Base-by-base conservation (phyloP, 371 early-diverging fungal species). In the Rhizomucor miehei region DNA sequence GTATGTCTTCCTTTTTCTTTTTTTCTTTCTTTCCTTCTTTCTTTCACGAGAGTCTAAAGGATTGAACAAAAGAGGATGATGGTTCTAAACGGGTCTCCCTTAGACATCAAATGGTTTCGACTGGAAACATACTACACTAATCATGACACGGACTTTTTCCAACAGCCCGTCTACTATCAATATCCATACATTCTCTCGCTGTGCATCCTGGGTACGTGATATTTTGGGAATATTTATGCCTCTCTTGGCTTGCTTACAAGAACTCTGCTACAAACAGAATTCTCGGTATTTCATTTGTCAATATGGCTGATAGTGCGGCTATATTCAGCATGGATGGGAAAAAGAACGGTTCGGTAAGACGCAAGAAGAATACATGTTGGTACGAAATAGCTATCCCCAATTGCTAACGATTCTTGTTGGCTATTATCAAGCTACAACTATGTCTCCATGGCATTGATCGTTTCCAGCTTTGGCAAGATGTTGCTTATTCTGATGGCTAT, bases 91-190 rank as follows among this genome's bases (percentile, higher is more conserved):
- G n/a, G n/a, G n/a, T 38, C 20, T 1, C 9, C 1, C 44, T 23
- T 54, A 88, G 90, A 94, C 64, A 89, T 95, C 54, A 94, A 94
- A 65, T 94, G 93, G 95, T 91, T 90, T 72, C 82, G 87, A 25
- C 64, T 94, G 14, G 95, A 94, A 61, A 80, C 85, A 51, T 78
- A 81, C 52, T 72, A 76, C 47, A 72, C 78, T 3, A 65, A 66
- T 10, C 57, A 73, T 3, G 77, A 86, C 10, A 62, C 77, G 16
- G 57, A 72, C 25, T 85, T 88, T 44, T 72, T 79, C 34, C 79
- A 86, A 25, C 77, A 80, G 34, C 80, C 88, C 11, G 67, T 89
- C 8, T 71, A 85, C 50, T 77, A 81, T 19, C 92, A 92, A 66
- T 95, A 95, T 55, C 54, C 92, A 16, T 89, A 85, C 44, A 88